These are phyloP conservation scores for Dillenia turbinata DNA, from an alignment of 164 flowering plant species.

Conservation along the genomic window DNA sequence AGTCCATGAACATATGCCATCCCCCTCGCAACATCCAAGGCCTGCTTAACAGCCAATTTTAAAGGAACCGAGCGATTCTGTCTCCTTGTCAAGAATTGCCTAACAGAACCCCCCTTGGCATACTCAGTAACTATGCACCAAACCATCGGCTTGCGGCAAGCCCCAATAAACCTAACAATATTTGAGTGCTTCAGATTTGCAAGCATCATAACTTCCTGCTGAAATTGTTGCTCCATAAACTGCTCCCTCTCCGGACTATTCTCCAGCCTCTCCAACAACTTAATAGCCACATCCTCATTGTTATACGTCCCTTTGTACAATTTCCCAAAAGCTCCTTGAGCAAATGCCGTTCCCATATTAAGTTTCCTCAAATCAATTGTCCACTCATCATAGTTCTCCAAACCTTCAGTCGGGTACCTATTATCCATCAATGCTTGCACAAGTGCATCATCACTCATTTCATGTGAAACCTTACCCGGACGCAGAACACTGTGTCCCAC, in stretches of 20 bases:
- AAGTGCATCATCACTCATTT: constrained; percentile 10
- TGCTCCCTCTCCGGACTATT: constrained; percentile 10
- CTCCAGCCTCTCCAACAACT: constrained; percentile 14
- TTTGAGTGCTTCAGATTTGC: constrained; percentile 14
- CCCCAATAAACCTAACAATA: constrained; percentile 15
- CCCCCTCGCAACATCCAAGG: constrained; percentile 18
- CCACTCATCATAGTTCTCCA: constrained; percentile 15
- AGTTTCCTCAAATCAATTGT: constrained; percentile 15
- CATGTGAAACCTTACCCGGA: constrained; percentile 3
- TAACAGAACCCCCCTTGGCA: constrained; percentile 17
- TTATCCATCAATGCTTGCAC: constrained; percentile 15
- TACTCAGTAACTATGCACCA: constrained; percentile 19
- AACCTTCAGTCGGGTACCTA: constrained; percentile 11
- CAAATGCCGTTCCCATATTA: constrained; percentile 13
- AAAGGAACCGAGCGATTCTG: constrained; percentile 13
- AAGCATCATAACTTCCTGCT: constrained; percentile 16
- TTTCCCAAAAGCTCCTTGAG: constrained; percentile 15
- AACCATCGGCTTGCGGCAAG: constrained; percentile 14
- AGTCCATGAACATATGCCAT: constrained; percentile 17
- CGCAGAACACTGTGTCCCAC: constrained; percentile 8
- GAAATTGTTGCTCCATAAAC: constrained; percentile 15
- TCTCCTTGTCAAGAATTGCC: constrained; percentile 10
- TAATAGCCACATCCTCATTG: constrained; percentile 15
- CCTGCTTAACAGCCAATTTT: constrained; percentile 14
- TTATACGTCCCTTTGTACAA: constrained; percentile 13